Percentiles rank a stretch among this genome's conserved stretches.
Evolutionary conservation across 805 yeast genomes (phyloP).

Genomic region (Kodamaea neixiangensis): DNA sequence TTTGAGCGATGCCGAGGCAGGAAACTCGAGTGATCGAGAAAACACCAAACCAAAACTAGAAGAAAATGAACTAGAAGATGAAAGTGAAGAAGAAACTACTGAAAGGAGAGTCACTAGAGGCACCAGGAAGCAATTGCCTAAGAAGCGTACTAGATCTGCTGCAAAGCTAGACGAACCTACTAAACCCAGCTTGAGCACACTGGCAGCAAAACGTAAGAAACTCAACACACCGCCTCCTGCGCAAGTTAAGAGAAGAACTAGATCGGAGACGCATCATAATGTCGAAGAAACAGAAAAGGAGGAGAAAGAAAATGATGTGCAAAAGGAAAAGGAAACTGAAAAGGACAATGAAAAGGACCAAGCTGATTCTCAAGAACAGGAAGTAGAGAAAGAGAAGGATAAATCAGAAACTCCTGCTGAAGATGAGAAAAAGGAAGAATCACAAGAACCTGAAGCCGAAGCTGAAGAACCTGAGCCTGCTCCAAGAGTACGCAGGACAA

Average conservation of each 20-base stretch:
- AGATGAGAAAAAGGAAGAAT: slow-evolving; percentile 10
- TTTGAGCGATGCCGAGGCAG: slow-evolving; percentile 5
- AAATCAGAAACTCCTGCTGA: slow-evolving; percentile 9
- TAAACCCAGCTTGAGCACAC: not conserved
- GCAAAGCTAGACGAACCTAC: slow-evolving; percentile 19
- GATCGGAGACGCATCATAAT: slow-evolving; percentile 17
- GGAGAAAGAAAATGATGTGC: too few relatives aligned
- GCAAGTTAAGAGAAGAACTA: slow-evolving; percentile 17
- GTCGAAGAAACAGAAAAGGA: slow-evolving; percentile 7
- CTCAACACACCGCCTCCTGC: slow-evolving; percentile 14
- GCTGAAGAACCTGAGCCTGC: slow-evolving; percentile 10
- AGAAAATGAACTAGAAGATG: not conserved
- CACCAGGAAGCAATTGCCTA: not conserved
- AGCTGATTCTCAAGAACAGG: not conserved
- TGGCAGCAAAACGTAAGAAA: slow-evolving; percentile 6
- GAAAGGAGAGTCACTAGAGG: not conserved
- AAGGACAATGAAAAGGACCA: slow-evolving; percentile 5
- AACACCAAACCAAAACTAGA: not conserved
- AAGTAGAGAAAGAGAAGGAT: slow-evolving; percentile 8
- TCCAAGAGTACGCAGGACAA: slow-evolving; percentile 7
- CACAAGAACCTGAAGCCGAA: slow-evolving; percentile 3
- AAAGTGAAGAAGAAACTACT: not conserved
- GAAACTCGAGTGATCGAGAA: slow-evolving; percentile 2
- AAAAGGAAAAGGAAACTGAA: slow-evolving; percentile 9
- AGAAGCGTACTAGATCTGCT: slow-evolving; percentile 22